A percentile compares a stretch with the other conserved stretches of the same genome.
Conservation (phyloP, 495 filamentous ascomycete species). For the Parathielavia appendiculata region DNA sequence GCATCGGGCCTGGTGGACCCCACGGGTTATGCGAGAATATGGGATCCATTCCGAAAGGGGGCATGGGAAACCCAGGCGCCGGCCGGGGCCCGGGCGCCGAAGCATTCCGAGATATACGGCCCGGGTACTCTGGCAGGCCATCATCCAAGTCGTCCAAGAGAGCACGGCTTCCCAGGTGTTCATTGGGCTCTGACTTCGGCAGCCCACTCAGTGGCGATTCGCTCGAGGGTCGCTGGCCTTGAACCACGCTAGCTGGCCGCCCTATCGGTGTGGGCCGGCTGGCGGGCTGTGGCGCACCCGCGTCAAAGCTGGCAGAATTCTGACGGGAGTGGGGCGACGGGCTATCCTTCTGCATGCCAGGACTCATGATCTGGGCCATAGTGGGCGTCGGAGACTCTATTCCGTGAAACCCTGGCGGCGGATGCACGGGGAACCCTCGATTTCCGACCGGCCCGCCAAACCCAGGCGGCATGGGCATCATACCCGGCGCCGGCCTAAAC, state of each 20-base stretch:
- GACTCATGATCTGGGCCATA: conserved; percentile 31
- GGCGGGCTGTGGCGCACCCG: conserved; percentile 55
- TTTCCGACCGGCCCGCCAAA: conserved; percentile 58
- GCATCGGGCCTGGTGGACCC: conserved; percentile 20
- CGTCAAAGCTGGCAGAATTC: conserved; percentile 43
- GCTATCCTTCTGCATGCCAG: conserved; percentile 32
- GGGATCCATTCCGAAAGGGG: conserved; percentile 29
- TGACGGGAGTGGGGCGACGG: conserved; percentile 42
- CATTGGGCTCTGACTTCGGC: conserved; percentile 53
- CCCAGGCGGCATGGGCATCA: conserved; percentile 52
- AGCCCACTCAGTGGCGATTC: conserved; percentile 46
- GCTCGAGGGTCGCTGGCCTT: conserved; percentile 33
- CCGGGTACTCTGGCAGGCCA: conserved; percentile 27
- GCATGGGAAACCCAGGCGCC: conserved; percentile 18
- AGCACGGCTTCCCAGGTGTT: conserved; percentile 90
- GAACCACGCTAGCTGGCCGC: conserved; percentile 69
- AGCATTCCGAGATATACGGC: conserved; percentile 9
- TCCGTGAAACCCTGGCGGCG: conserved; percentile 51
- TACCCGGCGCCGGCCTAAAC: conserved; percentile 34
- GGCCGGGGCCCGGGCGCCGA: conserved; percentile 26
- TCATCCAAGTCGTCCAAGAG: conserved; percentile 77
- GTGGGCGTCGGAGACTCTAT: conserved; percentile 39
- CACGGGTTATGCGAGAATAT: conserved; percentile 28
- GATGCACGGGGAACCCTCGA: conserved; percentile 57
- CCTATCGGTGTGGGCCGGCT: conserved; percentile 82